A percentile compares a stretch with the other conserved stretches of the same genome.
Evolutionary conservation across 2,329 filamentous ascomycete genomes (phyloP).

Genomic region (Fusarium cicatricum): DNA sequence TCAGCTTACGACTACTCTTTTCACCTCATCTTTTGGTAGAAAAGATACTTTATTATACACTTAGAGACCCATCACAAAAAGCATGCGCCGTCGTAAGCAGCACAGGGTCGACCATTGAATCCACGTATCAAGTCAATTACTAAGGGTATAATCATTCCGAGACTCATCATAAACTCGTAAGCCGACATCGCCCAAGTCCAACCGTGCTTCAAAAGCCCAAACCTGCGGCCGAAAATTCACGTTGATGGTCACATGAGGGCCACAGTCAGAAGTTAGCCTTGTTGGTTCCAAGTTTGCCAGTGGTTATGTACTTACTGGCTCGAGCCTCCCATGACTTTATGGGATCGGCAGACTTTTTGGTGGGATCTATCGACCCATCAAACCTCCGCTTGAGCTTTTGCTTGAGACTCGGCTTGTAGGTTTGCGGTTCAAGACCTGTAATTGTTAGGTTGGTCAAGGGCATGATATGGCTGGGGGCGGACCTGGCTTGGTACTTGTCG

Average conservation of each 20-base stretch:
- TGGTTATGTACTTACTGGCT: constrained; percentile 26
- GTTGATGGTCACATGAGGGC: constrained; percentile 25
- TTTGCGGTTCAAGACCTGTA: constrained; percentile 4
- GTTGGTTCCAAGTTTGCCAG: neutral
- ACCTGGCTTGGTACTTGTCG: constrained; percentile 30
- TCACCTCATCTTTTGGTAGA: too few relatives aligned
- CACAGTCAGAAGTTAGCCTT: constrained; percentile 19
- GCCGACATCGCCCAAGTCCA: constrained; percentile 9
- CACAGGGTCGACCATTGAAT: too few relatives aligned
- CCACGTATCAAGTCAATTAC: constrained; percentile 1
- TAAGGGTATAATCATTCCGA: constrained; percentile 22
- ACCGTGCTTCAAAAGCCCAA: constrained; percentile 1
- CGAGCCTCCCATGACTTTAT: constrained; percentile 41
- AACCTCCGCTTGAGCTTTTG: constrained; percentile 38
- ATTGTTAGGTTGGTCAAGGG: constrained; percentile 2
- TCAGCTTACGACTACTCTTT: too few relatives aligned
- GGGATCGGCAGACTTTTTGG: constrained; percentile 32
- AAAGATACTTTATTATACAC: too few relatives aligned
- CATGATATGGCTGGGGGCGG: neutral
- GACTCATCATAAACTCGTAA: constrained; percentile 10
- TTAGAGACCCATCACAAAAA: too few relatives aligned
- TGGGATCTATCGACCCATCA: constrained; percentile 30
- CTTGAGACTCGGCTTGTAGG: constrained; percentile 31
- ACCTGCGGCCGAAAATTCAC: constrained; percentile 6
- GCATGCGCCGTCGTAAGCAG: too few relatives aligned